Evolutionary conservation across 768 basidiomycete genomes (phyloP), one percentile per base, ranked within the genome.

Genomic region (Tylopilus balloui): DNA sequence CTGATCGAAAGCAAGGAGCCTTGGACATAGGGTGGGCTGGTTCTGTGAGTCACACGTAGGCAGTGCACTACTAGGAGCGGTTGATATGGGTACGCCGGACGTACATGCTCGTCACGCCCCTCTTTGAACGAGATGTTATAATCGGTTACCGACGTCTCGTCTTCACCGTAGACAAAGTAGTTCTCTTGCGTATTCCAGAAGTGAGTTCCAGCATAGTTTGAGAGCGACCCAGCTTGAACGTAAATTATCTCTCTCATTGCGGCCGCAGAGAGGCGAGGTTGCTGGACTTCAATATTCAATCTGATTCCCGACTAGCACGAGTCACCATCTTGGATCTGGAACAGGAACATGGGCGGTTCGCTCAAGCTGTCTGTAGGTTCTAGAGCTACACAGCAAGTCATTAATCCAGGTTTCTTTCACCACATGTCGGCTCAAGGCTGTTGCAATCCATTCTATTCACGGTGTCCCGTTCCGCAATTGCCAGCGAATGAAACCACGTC

Each of bases 131-230:
- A 88, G 41, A 85, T 68, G 52, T 75, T 74, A 58, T 78, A 71
- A 48, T 78, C 72, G 31, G 79, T 68, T 27, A 72, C 48, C 4
- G 75, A 58, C 20, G 75, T 73, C 46, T 73, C 70, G 32, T 64
- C 66, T 40, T 74, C 75, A 19, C 71, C 70, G 51, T 77, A 77
- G 0, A 73, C 70, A 55, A 84, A 76, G 63, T 89, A 89, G 53
- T 67, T 75, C 63, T 88, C 83, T 64, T 89, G 87, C 1, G 84
- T 77, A 59, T 89, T 89, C 86, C 86, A 91, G 57, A 87, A 89
- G 58, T 90, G 88, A 0, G 86, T 79, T 39, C 86, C 86, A 17
- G 77, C 66, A 59, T 81, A 81, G 59, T 90, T 89, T 17, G 87
- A 75, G 37, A 78, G 59, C 28, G 72, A 63, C 47, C 87, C 87